Evolutionary conservation across 2,329 filamentous ascomycete species (phyloP), one percentile per base, ranked within the genome.

Genomic region (Leptographium lundbergii): DNA sequence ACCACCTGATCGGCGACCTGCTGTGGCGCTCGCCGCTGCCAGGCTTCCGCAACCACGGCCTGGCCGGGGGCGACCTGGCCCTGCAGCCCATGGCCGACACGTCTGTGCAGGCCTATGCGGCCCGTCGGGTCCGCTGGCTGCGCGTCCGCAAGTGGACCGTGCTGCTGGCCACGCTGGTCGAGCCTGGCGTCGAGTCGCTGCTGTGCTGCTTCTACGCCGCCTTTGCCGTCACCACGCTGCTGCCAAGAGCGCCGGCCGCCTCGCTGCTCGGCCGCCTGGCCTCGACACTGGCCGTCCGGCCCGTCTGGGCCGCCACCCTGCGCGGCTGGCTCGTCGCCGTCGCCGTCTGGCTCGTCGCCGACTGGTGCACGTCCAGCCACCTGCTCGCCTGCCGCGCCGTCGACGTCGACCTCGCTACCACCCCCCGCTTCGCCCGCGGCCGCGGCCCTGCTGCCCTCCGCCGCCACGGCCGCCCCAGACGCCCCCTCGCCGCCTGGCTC

Each of bases 141-240:
- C 83, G 94, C 6, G 95, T 96, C 1, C 80, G 94, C 53, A 99
- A 99, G 71, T 97, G 90, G 75, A 96, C 92, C 0, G 94, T 99
- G 17, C 80, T 89, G 1, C 77, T 87, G 0, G 95, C 94, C 0
- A 97, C 95, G 0, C 75, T 96, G 1, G 89, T 96, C 3, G 94
- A 99, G 69, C 94, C 92, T 0, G 91, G 91, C 2, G 91, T 95
- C 0, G 94, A 99, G 71, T 87, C 87, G 32, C 80, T 99, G 39
- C 69, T 97, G 0, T 96, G 91, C 72, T 90, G 87, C 25, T 73
- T 85, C 0, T 91, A 95, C 67, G 84, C 91, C 51, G 81, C 90
- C 1, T 95, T 87, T 70, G 89, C 86, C 0, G 67, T 89, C 3
- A 95, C 89, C 0, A 89, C 86, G 0, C 68, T 95, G 0, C 82